Percentiles rank a stretch among this genome's conserved stretches.
Evolutionary conservation across 768 basidiomycete genomes (phyloP).

Genomic region (Mycena crocata): DNA sequence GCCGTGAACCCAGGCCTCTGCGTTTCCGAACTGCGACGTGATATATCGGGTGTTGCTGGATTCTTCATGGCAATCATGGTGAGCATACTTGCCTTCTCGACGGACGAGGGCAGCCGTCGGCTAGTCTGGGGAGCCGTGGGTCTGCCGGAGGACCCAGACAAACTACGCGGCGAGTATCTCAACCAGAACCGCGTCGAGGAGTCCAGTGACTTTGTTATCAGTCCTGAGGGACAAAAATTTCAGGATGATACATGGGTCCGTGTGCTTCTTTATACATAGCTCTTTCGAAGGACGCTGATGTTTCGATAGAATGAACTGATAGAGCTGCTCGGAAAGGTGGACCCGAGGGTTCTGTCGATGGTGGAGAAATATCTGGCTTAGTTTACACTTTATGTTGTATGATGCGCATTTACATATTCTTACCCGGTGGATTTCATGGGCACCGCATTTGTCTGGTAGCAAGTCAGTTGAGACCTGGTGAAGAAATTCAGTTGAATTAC

Average conservation of each 20-base stretch:
- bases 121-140: slow-evolving; percentile 51
- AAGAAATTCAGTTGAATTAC: no score
- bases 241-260: slow-evolving; percentile 49
- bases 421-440: no score
- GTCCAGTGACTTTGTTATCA: slow-evolving; percentile 48
- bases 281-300: not conserved
- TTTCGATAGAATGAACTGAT: not conserved
- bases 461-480: no score
- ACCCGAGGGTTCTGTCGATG: not conserved
- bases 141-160: slow-evolving; percentile 24
- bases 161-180: slow-evolving; percentile 47
- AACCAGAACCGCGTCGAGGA: slow-evolving; percentile 39
- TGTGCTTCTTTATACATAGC: not conserved
- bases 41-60: slow-evolving; percentile 32
- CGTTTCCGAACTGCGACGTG: slow-evolving; percentile 48
- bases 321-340: not conserved
- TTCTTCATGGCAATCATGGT: slow-evolving; percentile 41
- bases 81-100: slow-evolving; percentile 45
- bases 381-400: no score
- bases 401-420: no score
- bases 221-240: slow-evolving; percentile 42
- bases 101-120: slow-evolving; percentile 51
- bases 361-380: not conserved
- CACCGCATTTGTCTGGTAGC: no score
- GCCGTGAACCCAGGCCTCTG: slow-evolving; percentile 58